These are phyloP conservation scores for Gossypium schwendimanii DNA, from an alignment of 441 rosid species.

Conservation along the genomic window DNA sequence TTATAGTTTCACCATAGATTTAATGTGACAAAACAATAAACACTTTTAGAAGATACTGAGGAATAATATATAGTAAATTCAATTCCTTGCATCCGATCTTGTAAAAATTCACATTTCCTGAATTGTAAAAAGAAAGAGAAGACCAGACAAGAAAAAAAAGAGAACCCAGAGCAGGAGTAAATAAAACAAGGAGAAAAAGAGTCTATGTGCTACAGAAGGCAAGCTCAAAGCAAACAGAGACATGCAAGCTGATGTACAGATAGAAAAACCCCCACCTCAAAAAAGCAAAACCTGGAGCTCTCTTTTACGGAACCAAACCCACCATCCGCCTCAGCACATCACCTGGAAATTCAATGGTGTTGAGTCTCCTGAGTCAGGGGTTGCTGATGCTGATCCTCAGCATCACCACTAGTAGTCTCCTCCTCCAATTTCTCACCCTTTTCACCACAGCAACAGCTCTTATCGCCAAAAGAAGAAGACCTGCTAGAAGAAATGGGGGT, in stretches of 20 bases:
- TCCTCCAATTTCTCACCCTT: slow-evolving; percentile 27
- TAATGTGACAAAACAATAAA: not conserved
- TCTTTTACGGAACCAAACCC: slow-evolving; percentile 3
- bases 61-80: not conserved
- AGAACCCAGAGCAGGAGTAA: not conserved
- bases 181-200: not conserved
- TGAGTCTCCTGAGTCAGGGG: slow-evolving; percentile 20
- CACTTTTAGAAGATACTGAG: not conserved
- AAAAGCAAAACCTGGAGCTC: slow-evolving; percentile 14
- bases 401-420: slow-evolving; percentile 9
- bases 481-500: slow-evolving; percentile 49
- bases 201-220: slow-evolving; percentile 3
- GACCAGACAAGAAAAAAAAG: not conserved
- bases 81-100: slow-evolving; percentile 29
- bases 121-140: not conserved
- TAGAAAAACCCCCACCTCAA: not conserved
- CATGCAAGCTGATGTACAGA: slow-evolving; percentile 21
- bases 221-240: slow-evolving; percentile 11
- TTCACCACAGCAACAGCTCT: slow-evolving; percentile 35
- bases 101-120: slow-evolving; percentile 37
- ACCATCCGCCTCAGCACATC: not conserved
- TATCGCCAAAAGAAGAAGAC: slow-evolving; percentile 42
- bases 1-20: not conserved
- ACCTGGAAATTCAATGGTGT: slow-evolving; percentile 11
- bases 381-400: slow-evolving; percentile 23